These are phyloP conservation scores for Schwanniomyces vanrijiae DNA, from an alignment of 805 yeast genomes.

Conservation along the genomic window DNA sequence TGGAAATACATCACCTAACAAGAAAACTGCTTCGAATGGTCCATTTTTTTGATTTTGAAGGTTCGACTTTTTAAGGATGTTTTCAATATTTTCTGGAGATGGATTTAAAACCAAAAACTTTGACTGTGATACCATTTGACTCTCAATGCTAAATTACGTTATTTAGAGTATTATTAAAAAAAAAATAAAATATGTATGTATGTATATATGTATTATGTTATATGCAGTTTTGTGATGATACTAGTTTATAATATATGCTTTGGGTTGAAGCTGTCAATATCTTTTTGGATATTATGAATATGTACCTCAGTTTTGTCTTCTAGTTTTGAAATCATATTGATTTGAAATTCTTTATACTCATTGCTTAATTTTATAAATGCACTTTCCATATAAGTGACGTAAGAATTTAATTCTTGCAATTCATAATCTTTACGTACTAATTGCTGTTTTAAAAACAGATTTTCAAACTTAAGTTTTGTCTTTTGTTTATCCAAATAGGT, in stretches of 20 bases:
- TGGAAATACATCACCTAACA: conserved; percentile 48
- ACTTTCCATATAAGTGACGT: conserved; percentile 21
- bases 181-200: background rate
- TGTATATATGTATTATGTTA: background rate
- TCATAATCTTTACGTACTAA: conserved; percentile 16
- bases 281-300: conserved; percentile 8
- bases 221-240: background rate
- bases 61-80: conserved; percentile 46
- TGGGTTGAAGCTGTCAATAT: conserved; percentile 16
- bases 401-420: conserved; percentile 22
- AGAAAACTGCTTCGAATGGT: conserved; percentile 57
- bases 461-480: conserved; percentile 31
- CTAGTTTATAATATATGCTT: conserved; percentile 6
- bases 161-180: too few relatives aligned
- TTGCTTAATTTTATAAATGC: conserved; percentile 13
- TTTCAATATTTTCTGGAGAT: conserved; percentile 37
- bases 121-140: conserved; percentile 13
- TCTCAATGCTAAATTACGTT: too few relatives aligned
- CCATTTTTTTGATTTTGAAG: conserved; percentile 57
- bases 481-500: conserved; percentile 32
- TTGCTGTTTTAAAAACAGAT: conserved; percentile 27
- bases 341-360: conserved; percentile 5
- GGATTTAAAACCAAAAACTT: conserved; percentile 50
- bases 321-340: conserved; percentile 2
- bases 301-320: conserved; percentile 7